Evolutionary conservation across 164 flowering plant species (phyloP), one percentile per base, ranked within the genome.

Genomic region (Pachysandra terminalis): DNA sequence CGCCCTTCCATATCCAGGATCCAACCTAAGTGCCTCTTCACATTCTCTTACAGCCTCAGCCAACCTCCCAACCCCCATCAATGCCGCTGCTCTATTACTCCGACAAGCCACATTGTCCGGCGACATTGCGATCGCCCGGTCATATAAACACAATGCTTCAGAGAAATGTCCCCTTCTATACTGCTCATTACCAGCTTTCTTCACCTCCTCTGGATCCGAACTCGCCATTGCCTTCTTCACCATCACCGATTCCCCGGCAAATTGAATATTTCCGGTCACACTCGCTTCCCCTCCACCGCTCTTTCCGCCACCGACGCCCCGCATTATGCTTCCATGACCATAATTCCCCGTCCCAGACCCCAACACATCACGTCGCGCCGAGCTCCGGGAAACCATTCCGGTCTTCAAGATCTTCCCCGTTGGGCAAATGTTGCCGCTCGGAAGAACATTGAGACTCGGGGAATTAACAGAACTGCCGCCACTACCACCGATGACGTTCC

Each of bases 11-110:
- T 90, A 90, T 13, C 75, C 79, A 14, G 97, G 93, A 60, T 90
- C 91, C 75, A 93, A 80, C 72, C 83, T 74, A 40, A 91, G 78
- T 17, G 98, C 98, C 70, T 90, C 98, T 72, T 96, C 87, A 78
- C 90, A 96, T 60, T 91, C 99, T 56, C 79, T 79, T 60, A 84
- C 90, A 0, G 99, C 98, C 76, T 91, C 96, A 10, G 70, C 75
- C 63, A 96, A 71, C 78, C 85, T 74, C 12, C 91, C 92, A 15
- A 93, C 73, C 2, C 87, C 93, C 9, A 84, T 90, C 79, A 93
- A 77, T 0, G 96, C 95, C 0, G 97, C 99, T 3, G 96, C 88
- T 71, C 81, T 80, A 70, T 93, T 96, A 64, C 93, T 87, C 72
- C 89, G 73, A 57, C 72, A 93, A 0, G 97, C 81, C 5, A 96